Evolutionary conservation across 1,284 basidiomycete species (phyloP), one percentile per base, ranked within the genome.

Genomic region (Heliocybe sulcata): DNA sequence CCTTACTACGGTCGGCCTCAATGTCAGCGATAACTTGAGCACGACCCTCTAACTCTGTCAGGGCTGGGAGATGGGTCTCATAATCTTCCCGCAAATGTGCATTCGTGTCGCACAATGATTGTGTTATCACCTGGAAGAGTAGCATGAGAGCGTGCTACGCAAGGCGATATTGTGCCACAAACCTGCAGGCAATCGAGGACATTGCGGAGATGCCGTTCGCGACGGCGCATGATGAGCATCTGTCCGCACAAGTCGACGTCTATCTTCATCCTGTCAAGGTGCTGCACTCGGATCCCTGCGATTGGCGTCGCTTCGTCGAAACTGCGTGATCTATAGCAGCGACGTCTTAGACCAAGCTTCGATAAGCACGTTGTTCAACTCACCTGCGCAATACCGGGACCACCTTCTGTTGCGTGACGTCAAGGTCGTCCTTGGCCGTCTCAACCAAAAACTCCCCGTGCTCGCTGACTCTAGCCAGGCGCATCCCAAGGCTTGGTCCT

Each of bases 211-310:
- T 81, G 86, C 56, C 74, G 71, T 64, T 86, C 82, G 59, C 88
- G 76, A 47, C 87, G 72, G 33, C 69, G 70, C 80, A 89, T 82
- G 58, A 85, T 77, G 26, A 90, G 72, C 50, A 86, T 66, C 63
- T 90, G 83, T 2, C 83, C 85, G 62, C 82, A 83, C n/a, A 90
- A 72, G 60, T 86, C 87, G 35, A 90, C 87, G 61, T 90, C 88
- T 49, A 87, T 81, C 52, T 77, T 77, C 85, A 90, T 85, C 61
- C 77, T 73, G 51, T 89, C 83, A 12, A 76, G 58, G 3, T 77
- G 74, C 26, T 88, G 65, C 9, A 83, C 69, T 25, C 72, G 72
- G 51, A 75, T 65, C 45, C 69, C 69, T 42, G 66, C 69, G 58
- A 81, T 70, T 16, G 76, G 75, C 22, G 68, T 61, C 1, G 80